These are phyloP conservation scores for Digitaria exilis DNA, from an alignment of 202 grass and related monocot genomes.

Conservation along the genomic window DNA sequence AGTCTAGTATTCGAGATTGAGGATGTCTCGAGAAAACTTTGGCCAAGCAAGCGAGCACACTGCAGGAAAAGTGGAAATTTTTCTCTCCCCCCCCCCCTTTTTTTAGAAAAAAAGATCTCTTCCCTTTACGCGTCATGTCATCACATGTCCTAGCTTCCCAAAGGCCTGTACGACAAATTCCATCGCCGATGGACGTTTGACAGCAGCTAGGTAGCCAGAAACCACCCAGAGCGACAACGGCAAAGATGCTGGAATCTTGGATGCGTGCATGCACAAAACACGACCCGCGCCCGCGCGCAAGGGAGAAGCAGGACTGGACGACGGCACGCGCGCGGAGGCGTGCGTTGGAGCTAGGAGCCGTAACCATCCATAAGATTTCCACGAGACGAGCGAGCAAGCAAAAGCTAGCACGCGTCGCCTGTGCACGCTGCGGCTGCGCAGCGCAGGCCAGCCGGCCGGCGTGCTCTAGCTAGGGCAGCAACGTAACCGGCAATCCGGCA, in stretches of 20 bases:
- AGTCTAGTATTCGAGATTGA: neutral
- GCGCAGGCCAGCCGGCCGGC: neutral
- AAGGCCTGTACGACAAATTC: neutral
- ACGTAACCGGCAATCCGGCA: no score
- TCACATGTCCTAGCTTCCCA: neutral
- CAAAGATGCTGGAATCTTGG: neutral
- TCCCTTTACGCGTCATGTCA: neutral
- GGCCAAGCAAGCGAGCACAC: no score
- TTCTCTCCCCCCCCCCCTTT: no score
- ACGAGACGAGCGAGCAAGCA: constrained; percentile 6
- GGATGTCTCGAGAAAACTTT: neutral
- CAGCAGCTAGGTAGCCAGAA: neutral
- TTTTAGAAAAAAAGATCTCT: no score
- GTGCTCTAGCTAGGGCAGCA: neutral
- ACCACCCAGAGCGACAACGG: neutral
- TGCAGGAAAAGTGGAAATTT: no score
- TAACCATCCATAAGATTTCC: neutral
- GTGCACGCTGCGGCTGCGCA: neutral
- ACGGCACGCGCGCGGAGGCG: neutral
- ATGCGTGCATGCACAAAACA: neutral
- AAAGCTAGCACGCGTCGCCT: neutral
- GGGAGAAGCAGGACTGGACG: neutral
- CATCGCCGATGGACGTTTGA: neutral
- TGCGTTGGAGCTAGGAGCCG: neutral
- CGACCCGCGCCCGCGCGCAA: neutral